Evolutionary conservation across 1,139 yeast genomes (phyloP), one percentile per base, ranked within the genome.

Genomic region (Kluyveromyces marxianus): DNA sequence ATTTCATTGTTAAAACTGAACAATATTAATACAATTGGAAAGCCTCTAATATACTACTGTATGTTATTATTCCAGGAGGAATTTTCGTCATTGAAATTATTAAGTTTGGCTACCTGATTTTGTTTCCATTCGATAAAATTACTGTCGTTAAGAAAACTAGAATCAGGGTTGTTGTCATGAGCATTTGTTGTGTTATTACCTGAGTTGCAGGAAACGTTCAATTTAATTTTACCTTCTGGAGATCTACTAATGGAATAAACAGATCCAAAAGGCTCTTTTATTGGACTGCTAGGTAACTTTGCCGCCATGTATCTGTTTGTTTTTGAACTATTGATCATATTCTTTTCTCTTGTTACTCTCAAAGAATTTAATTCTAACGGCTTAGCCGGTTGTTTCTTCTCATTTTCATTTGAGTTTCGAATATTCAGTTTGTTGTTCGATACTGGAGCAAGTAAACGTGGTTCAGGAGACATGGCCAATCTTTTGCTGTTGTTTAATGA

Each of bases 131-230:
- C 47, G 26, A 44, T 44, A 44, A 57, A 60, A 41, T 57, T 53
- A 37, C 51, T 51, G 35, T 62, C 64, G 45, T 61, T 65, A 44
- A 58, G 45, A 32, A 60, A 50, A 43, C 63, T 59, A 3, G 62
- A 57, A 33, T 60, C 63, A 31, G 49, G 57, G 28, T 42, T 49
- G 25, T 47, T 50, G 27, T 14, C 21, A 14, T 14, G 21, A 14
- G 21, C 21, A 14, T 14, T 14, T 14, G 42, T 30, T 8, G 40
- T 24, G 26, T 35, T 35, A 10, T 4, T 8, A 4, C 7, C 30
- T 3, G 31, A 32, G 7, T 26, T 31, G 21, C 14, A 25, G 6
- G 51, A 51, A 26, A 59, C 50, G 39, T 58, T 56, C 21, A 60
- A 44, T 29, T 51, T 53, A 41, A 54, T 54, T 41, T 57, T 61